A percentile compares a stretch with the other conserved stretches of the same genome.
Evolutionary conservation across 1,139 yeast species (phyloP).

Genomic region (Scheffersomyces cryptocercus): DNA sequence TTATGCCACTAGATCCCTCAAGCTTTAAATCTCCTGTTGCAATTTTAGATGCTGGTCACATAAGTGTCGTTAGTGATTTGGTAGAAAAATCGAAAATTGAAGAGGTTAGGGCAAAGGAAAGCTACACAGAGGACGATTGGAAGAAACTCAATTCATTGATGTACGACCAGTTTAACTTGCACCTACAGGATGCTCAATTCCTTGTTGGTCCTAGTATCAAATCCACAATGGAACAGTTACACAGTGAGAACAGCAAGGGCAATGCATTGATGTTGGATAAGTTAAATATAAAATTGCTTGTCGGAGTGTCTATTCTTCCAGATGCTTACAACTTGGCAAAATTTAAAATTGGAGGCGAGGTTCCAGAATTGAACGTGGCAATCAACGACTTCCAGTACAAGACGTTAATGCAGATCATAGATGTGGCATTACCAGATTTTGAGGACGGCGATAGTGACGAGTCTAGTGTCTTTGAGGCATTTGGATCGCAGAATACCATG

Average conservation of each 20-base stretch:
- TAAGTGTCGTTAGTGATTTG: constrained; percentile 77
- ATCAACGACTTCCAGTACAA: constrained; percentile 90
- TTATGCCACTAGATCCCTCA: constrained; percentile 82
- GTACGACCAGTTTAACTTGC: constrained; percentile 85
- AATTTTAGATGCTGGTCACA: constrained; percentile 94
- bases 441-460: constrained; percentile 34
- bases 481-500: constrained; percentile 18
- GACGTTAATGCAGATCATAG: constrained; percentile 75
- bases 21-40: constrained; percentile 87
- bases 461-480: constrained; percentile 37
- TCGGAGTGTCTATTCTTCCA: constrained; percentile 85
- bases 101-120: constrained; percentile 67
- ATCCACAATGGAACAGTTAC: constrained; percentile 72
- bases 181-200: constrained; percentile 83
- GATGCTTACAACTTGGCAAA: constrained; percentile 73
- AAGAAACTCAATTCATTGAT: constrained; percentile 67
- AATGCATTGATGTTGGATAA: constrained; percentile 70
- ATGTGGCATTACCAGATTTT: constrained; percentile 67
- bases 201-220: constrained; percentile 82
- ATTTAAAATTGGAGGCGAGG: constrained; percentile 72
- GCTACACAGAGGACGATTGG: constrained; percentile 76
- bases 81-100: constrained; percentile 72
- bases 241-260: constrained; percentile 36
- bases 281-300: constrained; percentile 66
- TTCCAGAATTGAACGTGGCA: constrained; percentile 72